Percentiles rank a stretch among this genome's conserved stretches.
phyloP scores from a whole-genome alignment of 306 rosid genomes.

The Myrica gale region DNA sequence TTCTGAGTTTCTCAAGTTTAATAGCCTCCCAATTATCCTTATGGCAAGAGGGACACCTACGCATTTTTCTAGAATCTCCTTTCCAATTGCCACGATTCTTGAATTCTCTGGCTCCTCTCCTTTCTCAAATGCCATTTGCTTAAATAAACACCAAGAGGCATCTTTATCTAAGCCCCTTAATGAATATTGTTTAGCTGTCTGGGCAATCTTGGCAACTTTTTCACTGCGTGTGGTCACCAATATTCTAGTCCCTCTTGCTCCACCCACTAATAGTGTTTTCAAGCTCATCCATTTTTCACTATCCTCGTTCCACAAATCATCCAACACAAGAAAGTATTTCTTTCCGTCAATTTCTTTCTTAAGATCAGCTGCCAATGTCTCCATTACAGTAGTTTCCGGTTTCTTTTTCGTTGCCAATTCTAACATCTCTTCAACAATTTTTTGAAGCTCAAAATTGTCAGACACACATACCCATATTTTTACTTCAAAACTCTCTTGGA shows the following conservation, averaged over 20 bases:
- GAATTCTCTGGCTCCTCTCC: not conserved
- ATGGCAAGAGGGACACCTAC: constrained; percentile 21
- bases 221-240: constrained; percentile 7
- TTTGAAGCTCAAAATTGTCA: not conserved
- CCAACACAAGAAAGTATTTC: constrained; percentile 14
- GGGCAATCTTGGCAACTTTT: not conserved
- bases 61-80: not conserved
- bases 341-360: not conserved
- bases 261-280: not conserved
- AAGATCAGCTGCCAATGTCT: not conserved
- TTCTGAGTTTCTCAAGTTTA: not conserved
- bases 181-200: not conserved
- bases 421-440: not conserved
- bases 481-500: too few relatives aligned
- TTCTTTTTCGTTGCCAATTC: too few relatives aligned
- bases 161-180: not conserved
- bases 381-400: not conserved
- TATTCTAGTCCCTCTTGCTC: constrained; percentile 12
- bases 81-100: not conserved
- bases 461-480: not conserved
- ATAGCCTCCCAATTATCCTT: constrained; percentile 5
- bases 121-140: constrained; percentile 10
- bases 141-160: not conserved
- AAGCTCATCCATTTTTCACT: not conserved
- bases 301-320: constrained; percentile 20